Conservation (phyloP, 306 rosid genomes). For the Prunus mira region DNA sequence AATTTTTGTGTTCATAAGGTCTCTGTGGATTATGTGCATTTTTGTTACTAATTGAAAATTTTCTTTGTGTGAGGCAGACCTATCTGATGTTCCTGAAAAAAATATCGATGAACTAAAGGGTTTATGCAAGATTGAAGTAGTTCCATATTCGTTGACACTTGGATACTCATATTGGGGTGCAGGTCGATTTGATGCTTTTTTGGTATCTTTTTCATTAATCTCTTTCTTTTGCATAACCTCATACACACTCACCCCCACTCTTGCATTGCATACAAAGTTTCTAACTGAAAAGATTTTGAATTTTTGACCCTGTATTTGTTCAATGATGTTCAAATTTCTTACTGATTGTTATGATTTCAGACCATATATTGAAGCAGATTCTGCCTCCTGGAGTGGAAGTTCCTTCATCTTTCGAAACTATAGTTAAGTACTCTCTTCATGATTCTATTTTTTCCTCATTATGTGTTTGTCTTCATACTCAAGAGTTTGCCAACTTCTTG, state of each 20-base stretch:
- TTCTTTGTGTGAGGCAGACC: slow-evolving; percentile 41
- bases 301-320: neutral
- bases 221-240: too few species aligned
- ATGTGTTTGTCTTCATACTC: neutral
- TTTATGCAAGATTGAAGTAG: slow-evolving; percentile 68
- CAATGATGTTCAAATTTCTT: slow-evolving; percentile 3
- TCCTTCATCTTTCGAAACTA: slow-evolving; percentile 93
- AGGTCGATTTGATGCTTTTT: slow-evolving; percentile 47
- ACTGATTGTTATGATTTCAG: slow-evolving; percentile 40
- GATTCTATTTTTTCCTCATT: neutral
- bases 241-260: neutral
- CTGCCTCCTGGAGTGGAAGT: slow-evolving; percentile 78
- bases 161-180: slow-evolving; percentile 94
- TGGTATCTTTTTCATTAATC: neutral
- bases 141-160: slow-evolving; percentile 71
- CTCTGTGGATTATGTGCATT: neutral
- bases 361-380: slow-evolving; percentile 84
- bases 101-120: slow-evolving; percentile 62
- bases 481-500: too few species aligned
- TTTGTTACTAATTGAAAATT: slow-evolving; percentile 7
- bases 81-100: slow-evolving; percentile 62
- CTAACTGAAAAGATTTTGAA: neutral
- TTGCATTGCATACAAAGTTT: neutral
- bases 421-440: slow-evolving; percentile 69
- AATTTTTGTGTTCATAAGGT: neutral